These are phyloP conservation scores for Alternaria arborescens DNA, from an alignment of 2,329 filamentous ascomycete genomes.

Conservation along the genomic window DNA sequence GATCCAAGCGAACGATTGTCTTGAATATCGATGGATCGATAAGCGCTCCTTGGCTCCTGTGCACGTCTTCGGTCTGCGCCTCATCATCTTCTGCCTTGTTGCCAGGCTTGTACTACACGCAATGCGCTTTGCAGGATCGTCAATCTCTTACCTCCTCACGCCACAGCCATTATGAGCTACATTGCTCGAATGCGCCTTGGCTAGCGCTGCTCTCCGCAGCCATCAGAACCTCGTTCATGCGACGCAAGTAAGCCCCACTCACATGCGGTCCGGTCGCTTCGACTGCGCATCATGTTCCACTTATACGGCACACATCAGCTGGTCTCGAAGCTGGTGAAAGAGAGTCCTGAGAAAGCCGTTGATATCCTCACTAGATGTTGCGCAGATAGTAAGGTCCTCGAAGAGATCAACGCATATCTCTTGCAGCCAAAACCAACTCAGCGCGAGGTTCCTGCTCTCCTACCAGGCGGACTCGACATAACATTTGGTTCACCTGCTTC, in stretches of 20 bases:
- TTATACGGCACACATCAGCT: background rate
- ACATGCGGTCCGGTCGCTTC: background rate
- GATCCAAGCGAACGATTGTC: background rate
- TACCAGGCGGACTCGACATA: background rate
- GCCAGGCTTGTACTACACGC: background rate
- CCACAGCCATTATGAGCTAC: background rate
- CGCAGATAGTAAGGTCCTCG: background rate
- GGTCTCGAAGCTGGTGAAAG: background rate
- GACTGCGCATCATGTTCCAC: background rate
- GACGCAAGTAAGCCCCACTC: slow-evolving; percentile 1
- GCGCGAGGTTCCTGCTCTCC: background rate
- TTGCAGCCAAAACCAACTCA: background rate
- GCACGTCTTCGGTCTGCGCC: background rate
- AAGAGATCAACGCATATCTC: background rate
- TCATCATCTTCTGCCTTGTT: background rate
- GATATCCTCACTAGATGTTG: background rate
- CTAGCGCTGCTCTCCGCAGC: background rate
- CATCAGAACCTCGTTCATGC: background rate
- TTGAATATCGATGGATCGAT: background rate
- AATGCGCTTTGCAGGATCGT: background rate
- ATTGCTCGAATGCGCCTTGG: background rate
- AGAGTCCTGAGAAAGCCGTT: background rate
- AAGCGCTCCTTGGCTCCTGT: background rate
- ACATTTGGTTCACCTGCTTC: background rate
- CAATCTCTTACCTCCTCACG: background rate